Percentiles rank a stretch among this genome's conserved stretches.
These are phyloP conservation scores for Colletotrichum camelliae DNA, from an alignment of 2,329 filamentous ascomycete species.

Conservation along the genomic window DNA sequence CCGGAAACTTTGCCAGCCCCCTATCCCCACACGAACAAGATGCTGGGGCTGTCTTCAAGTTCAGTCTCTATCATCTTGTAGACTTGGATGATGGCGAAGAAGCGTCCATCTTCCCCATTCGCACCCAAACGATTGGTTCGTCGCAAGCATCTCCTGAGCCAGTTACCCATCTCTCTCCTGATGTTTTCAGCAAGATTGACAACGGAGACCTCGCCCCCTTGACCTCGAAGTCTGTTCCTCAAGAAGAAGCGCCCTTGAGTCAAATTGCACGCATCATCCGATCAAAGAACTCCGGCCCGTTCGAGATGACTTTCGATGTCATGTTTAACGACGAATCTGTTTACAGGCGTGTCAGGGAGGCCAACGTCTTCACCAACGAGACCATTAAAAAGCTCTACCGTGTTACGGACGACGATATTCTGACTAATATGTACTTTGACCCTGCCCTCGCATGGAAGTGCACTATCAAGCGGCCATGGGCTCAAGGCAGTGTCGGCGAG, in stretches of 20 bases:
- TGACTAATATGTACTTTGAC: slow-evolving; percentile 47
- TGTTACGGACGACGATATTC: slow-evolving; percentile 31
- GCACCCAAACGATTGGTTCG: not conserved
- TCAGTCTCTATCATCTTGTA: slow-evolving; percentile 56
- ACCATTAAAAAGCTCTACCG: slow-evolving; percentile 38
- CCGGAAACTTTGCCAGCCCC: slow-evolving; percentile 50
- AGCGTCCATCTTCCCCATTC: slow-evolving; percentile 1
- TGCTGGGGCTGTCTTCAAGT: slow-evolving; percentile 44
- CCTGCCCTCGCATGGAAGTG: slow-evolving; percentile 52
- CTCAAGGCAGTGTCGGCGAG: slow-evolving; percentile 40
- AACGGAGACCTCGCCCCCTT: not conserved
- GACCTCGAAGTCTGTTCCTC: not conserved
- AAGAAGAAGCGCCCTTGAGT: slow-evolving; percentile 9
- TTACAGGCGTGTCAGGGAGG: slow-evolving; percentile 40
- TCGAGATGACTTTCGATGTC: slow-evolving; percentile 57
- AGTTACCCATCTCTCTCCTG: not conserved
- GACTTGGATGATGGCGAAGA: slow-evolving; percentile 36
- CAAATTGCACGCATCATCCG: slow-evolving; percentile 48
- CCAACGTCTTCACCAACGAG: slow-evolving; percentile 39
- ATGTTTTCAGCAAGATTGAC: not conserved
- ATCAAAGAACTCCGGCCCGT: slow-evolving; percentile 58
- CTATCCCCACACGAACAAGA: slow-evolving; percentile 24
- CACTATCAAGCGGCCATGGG: slow-evolving; percentile 41
- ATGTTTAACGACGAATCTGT: slow-evolving; percentile 44
- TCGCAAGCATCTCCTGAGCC: not conserved